Percentiles rank a stretch among this genome's conserved stretches.
Conservation (phyloP, 2,329 filamentous ascomycete genomes). For the Sporothrix schenckii region DNA sequence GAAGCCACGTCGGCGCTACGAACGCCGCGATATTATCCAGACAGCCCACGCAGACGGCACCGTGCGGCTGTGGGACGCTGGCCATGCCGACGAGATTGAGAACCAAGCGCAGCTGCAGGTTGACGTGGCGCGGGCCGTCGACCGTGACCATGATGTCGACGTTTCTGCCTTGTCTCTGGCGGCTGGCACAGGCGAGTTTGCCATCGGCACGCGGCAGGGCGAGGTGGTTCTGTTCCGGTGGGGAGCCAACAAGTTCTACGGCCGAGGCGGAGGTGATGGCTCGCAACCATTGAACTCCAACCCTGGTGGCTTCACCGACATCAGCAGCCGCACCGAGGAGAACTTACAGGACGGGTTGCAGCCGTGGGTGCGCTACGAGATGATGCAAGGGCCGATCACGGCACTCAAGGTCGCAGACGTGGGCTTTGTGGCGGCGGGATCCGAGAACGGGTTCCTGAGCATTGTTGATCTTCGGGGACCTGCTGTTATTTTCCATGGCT, state of each 20-base stretch:
- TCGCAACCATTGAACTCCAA: conserved; percentile 53
- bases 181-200: conserved; percentile 79
- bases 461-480: conserved; percentile 89
- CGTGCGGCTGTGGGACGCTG: conserved; percentile 89
- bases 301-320: conserved; percentile 72
- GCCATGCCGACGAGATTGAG: conserved; percentile 90
- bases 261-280: conserved; percentile 55
- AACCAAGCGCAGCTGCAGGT: conserved; percentile 81
- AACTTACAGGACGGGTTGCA: conserved; percentile 68
- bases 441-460: conserved; percentile 76
- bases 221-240: conserved; percentile 86
- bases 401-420: conserved; percentile 85
- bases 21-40: conserved; percentile 80
- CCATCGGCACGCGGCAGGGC: conserved; percentile 77
- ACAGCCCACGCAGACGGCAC: conserved; percentile 90
- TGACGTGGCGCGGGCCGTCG: conserved; percentile 80
- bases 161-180: conserved; percentile 80
- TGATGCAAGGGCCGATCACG: conserved; percentile 79
- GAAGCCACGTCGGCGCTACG: conserved; percentile 73
- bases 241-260: conserved; percentile 76
- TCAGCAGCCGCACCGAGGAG: conserved; percentile 71
- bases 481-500: conserved; percentile 74
- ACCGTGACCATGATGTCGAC: conserved; percentile 74
- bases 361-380: conserved; percentile 78
- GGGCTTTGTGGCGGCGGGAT: conserved; percentile 86